Base-by-base conservation (phyloP, 768 basidiomycete species). In the Auriscalpium vulgare region DNA sequence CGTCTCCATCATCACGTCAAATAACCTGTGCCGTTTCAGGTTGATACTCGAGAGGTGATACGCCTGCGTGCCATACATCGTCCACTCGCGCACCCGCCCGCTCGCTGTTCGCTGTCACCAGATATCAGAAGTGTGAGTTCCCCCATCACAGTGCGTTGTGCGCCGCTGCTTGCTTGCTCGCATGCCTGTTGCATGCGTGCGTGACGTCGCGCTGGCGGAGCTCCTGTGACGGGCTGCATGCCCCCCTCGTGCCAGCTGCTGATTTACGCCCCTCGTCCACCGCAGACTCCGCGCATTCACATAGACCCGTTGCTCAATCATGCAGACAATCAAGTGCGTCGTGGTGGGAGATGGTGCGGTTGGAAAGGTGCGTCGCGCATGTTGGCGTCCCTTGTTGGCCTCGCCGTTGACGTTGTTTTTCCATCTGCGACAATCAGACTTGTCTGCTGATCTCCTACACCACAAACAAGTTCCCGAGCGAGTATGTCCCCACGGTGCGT, bases 311-410 rank as follows among this genome's bases (percentile, higher is more conserved):
- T 17, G 29, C 29, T 34, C 40, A 34, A 36, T 56, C 54, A 95
- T 95, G 93, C 93, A 97, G 71, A 97, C 94, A 54, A 97, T 95
- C 71, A 95, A 97, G 76, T 95, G 93, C 73, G 93, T 95, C 68
- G 94, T 94, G 55, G 94, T 95, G 62, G 93, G 93, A 68, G 94
- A 95, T 78, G 94, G 93, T 86, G 93, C 93, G 66, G 93, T 95
- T 63, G 93, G 93, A 76, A 97, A 97, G 87, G 93, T 93, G 68
- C 64, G 88, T 74, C 60, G 29, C 23, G 23, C 29, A 29, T 29
- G 29, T 29, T 60, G 58, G 14, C 11, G 37, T 16, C 37, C 13
- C 34, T 36, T 36, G 19, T 50, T 52, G 44, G 50, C 23, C 48
- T 46, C 45, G 38, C 45, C 21, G 2, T 44, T 40, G 47, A 40